These are phyloP conservation scores for Tylopilus balloui DNA, from an alignment of 768 basidiomycete genomes.

Conservation along the genomic window DNA sequence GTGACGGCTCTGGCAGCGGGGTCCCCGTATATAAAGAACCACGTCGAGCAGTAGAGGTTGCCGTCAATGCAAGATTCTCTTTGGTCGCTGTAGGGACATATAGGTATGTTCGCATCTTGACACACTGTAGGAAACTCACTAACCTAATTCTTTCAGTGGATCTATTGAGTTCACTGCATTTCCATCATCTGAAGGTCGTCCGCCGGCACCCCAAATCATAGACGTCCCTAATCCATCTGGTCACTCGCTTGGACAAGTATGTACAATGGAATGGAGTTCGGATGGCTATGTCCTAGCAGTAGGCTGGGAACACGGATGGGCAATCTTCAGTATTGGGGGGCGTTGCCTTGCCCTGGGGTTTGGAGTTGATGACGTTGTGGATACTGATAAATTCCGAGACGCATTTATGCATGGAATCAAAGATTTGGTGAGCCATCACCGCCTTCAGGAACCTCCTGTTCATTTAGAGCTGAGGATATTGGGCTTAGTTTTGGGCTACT, in stretches of 20 bases:
- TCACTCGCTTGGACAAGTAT: slow-evolving; percentile 57
- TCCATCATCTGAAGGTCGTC: slow-evolving; percentile 55
- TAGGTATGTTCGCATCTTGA: slow-evolving; percentile 39
- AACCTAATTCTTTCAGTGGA: slow-evolving; percentile 42
- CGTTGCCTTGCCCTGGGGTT: slow-evolving; percentile 79
- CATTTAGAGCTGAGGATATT: slow-evolving; percentile 2
- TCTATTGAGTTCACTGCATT: slow-evolving; percentile 63
- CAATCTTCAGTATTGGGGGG: slow-evolving; percentile 84
- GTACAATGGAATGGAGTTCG: slow-evolving; percentile 82
- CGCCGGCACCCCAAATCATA: slow-evolving; percentile 58
- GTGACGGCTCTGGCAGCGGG: slow-evolving; percentile 34
- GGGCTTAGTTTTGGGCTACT: slow-evolving; percentile 80
- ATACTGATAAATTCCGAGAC: slow-evolving; percentile 66
- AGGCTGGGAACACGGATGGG: slow-evolving; percentile 89
- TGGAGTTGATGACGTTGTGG: slow-evolving; percentile 58
- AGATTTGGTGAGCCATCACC: slow-evolving; percentile 51
- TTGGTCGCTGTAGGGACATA: slow-evolving; percentile 75
- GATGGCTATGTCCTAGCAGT: slow-evolving; percentile 95
- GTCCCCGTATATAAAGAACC: slow-evolving; percentile 55
- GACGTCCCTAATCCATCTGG: slow-evolving; percentile 60
- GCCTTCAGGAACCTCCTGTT: neutral
- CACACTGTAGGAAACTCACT: neutral
- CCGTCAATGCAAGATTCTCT: slow-evolving; percentile 78
- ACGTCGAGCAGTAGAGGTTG: slow-evolving; percentile 56
- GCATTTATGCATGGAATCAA: slow-evolving; percentile 79